These are phyloP conservation scores for Globisporangium rhizosaccharum DNA, from an alignment of 352 stramenopile species.

Conservation along the genomic window DNA sequence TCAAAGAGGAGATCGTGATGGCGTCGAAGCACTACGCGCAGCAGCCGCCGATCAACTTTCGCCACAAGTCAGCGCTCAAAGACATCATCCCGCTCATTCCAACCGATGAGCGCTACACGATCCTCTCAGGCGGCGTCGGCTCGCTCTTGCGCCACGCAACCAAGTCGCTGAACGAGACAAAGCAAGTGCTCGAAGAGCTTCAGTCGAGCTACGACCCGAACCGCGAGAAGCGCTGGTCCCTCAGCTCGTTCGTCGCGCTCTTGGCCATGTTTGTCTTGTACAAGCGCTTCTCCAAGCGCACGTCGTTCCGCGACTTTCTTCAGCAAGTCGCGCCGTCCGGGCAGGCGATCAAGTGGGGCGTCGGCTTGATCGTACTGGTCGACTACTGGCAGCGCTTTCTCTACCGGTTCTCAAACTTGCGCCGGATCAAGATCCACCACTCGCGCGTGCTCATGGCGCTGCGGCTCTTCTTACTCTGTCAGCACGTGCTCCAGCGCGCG, in stretches of 20 bases:
- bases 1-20: constrained; percentile 85
- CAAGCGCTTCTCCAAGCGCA: constrained; percentile 64
- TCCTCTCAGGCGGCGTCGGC: constrained; percentile 69
- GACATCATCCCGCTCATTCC: constrained; percentile 86
- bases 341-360: constrained; percentile 53
- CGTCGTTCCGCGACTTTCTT: constrained; percentile 66
- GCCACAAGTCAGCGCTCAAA: constrained; percentile 77
- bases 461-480: constrained; percentile 72
- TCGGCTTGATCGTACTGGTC: constrained; percentile 39
- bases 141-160: constrained; percentile 79
- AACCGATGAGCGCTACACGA: constrained; percentile 74
- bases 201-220: constrained; percentile 80
- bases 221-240: constrained; percentile 82
- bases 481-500: constrained; percentile 78
- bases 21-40: constrained; percentile 59
- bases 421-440: constrained; percentile 84
- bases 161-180: constrained; percentile 77
- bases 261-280: constrained; percentile 56
- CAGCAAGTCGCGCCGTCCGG: constrained; percentile 56
- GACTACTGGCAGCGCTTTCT: constrained; percentile 78
- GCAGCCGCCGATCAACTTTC: constrained; percentile 60
- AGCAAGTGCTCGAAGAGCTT: constrained; percentile 71
- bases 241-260: constrained; percentile 58
- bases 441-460: constrained; percentile 80
- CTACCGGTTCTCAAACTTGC: constrained; percentile 81